These are phyloP conservation scores for Bryopsis sp. DNA, from an alignment of 139 green algal genomes.

Conservation along the genomic window DNA sequence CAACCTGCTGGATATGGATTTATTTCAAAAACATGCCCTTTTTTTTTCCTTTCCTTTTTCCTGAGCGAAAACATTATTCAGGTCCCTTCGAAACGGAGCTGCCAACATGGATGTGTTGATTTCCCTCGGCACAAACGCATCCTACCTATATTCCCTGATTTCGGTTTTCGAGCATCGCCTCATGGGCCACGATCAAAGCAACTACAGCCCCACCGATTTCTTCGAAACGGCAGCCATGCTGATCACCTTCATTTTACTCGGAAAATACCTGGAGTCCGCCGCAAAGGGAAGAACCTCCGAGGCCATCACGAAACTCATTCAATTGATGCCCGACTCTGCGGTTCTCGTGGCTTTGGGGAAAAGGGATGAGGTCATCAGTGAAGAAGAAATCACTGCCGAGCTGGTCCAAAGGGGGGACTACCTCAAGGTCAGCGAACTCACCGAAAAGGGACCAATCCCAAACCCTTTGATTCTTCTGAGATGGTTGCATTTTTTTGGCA, in stretches of 20 bases:
- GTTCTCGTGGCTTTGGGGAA: constrained; percentile 60
- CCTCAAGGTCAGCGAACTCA: constrained; percentile 68
- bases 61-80: no score
- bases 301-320: constrained; percentile 59
- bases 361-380: constrained; percentile 35
- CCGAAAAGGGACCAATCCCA: no score
- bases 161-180: constrained; percentile 71
- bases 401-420: constrained; percentile 83
- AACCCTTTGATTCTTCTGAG: neutral
- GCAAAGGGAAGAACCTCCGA: constrained; percentile 35
- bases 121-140: constrained; percentile 83
- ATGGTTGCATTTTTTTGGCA: neutral
- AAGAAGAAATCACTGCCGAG: constrained; percentile 54
- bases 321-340: constrained; percentile 62
- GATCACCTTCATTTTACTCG: constrained; percentile 92
- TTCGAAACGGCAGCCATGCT: constrained; percentile 97
- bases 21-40: no score
- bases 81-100: constrained; percentile 34
- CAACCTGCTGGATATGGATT: no score
- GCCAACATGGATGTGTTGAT: constrained; percentile 99
- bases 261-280: constrained; percentile 75
- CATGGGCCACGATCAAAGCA: constrained; percentile 23
- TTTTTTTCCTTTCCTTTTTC: no score
- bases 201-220: constrained; percentile 79
- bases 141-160: constrained; percentile 81